phyloP scores from a whole-genome alignment of 805 yeast genomes.

The Lipomyces lipofer region DNA sequence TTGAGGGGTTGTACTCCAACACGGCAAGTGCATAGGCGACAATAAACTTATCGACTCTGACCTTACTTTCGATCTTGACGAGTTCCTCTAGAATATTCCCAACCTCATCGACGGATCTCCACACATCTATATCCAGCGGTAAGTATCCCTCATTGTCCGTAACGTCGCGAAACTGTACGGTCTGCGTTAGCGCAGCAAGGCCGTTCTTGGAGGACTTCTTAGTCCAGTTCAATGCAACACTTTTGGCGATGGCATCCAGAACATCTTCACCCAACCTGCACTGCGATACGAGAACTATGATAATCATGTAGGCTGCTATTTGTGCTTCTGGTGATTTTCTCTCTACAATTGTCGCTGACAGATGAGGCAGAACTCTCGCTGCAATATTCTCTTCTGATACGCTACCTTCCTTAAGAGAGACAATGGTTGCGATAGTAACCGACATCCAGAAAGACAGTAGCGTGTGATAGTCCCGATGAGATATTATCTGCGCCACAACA shows the following conservation, averaged over 20 bases:
- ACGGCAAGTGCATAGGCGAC: slow-evolving; percentile 49
- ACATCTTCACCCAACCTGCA: slow-evolving; percentile 59
- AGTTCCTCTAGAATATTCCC: slow-evolving; percentile 33
- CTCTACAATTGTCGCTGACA: slow-evolving; percentile 38
- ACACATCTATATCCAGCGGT: slow-evolving; percentile 30
- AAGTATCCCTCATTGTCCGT: slow-evolving; percentile 17
- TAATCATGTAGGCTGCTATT: slow-evolving; percentile 77
- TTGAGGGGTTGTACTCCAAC: slow-evolving; percentile 46
- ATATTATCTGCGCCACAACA: slow-evolving; percentile 50
- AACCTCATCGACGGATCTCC: slow-evolving; percentile 29
- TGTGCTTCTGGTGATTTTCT: slow-evolving; percentile 56
- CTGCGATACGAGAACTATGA: slow-evolving; percentile 75
- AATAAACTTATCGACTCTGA: slow-evolving; percentile 46
- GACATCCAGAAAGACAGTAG: slow-evolving; percentile 80
- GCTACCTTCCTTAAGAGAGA: slow-evolving; percentile 55
- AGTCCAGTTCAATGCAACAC: slow-evolving; percentile 51
- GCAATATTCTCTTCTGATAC: slow-evolving; percentile 39
- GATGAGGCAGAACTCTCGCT: slow-evolving; percentile 39
- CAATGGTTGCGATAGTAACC: slow-evolving; percentile 63
- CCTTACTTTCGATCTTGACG: slow-evolving; percentile 33
- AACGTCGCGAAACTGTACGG: slow-evolving; percentile 24
- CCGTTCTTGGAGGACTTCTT: slow-evolving; percentile 21
- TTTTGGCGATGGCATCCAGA: slow-evolving; percentile 59
- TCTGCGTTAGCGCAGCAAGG: slow-evolving; percentile 27
- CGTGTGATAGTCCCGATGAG: slow-evolving; percentile 60